A percentile compares a stretch with the other conserved stretches of the same genome.
Evolutionary conservation across 495 filamentous ascomycete genomes (phyloP).

Genomic region (Poronia punctata): DNA sequence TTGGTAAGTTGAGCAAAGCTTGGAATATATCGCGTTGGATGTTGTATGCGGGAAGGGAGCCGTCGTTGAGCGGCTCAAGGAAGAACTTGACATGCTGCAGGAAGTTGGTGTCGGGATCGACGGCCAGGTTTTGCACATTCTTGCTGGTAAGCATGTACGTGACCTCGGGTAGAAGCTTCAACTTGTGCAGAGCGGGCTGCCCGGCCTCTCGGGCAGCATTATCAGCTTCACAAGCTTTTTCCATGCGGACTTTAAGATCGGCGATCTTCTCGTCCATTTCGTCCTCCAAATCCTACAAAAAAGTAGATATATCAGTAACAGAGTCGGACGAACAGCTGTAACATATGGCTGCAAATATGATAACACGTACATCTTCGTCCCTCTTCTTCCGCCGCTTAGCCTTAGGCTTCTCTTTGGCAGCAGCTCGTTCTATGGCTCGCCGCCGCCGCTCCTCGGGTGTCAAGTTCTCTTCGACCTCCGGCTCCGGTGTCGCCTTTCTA

Average conservation of each 20-base stretch:
- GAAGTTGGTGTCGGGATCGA: slow-evolving; percentile 92
- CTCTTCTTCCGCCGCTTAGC: slow-evolving; percentile 71
- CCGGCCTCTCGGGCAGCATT: slow-evolving; percentile 67
- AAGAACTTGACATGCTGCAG: slow-evolving; percentile 93
- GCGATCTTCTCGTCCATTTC: slow-evolving; percentile 87
- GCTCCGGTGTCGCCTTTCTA: slow-evolving; percentile 41
- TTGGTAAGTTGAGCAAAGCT: slow-evolving; percentile 68
- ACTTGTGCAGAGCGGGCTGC: slow-evolving; percentile 81
- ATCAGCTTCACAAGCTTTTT: slow-evolving; percentile 81
- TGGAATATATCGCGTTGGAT: slow-evolving; percentile 93
- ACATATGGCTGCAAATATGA: neutral
- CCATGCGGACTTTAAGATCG: slow-evolving; percentile 82
- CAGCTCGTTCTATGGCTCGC: slow-evolving; percentile 73
- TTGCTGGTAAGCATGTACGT: slow-evolving; percentile 81
- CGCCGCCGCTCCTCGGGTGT: slow-evolving; percentile 63
- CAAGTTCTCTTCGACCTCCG: slow-evolving; percentile 60
- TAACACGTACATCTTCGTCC: slow-evolving; percentile 72
- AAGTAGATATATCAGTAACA: slow-evolving; percentile 12
- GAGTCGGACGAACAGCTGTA: neutral
- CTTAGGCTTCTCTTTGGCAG: slow-evolving; percentile 59
- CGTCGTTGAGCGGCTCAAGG: slow-evolving; percentile 90
- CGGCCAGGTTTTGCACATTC: slow-evolving; percentile 67
- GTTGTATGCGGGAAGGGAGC: slow-evolving; percentile 86
- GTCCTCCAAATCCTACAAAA: slow-evolving; percentile 74
- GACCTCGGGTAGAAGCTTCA: slow-evolving; percentile 91